A percentile compares a stretch with the other conserved stretches of the same genome.
Evolutionary conservation across 495 filamentous ascomycete species (phyloP).

Genomic region (Darksidea phi): DNA sequence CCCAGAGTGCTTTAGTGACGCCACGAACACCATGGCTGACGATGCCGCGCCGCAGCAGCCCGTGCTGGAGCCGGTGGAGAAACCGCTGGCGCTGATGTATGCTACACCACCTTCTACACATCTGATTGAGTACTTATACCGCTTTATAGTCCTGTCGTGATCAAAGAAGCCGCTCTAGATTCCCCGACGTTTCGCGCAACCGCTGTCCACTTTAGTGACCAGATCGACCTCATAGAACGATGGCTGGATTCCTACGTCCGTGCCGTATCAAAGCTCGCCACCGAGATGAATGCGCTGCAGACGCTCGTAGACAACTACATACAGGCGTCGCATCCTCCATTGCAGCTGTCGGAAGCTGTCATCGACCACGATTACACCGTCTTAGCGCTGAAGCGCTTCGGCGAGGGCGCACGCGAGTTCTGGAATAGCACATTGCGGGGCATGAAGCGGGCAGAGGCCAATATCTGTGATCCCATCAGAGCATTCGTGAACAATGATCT

Average conservation of each 20-base stretch:
- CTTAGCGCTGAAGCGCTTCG: conserved; percentile 77
- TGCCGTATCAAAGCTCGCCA: conserved; percentile 70
- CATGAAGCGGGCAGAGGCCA: conserved; percentile 70
- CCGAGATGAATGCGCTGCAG: conserved; percentile 71
- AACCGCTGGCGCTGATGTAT: conserved; percentile 38
- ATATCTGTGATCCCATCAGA: conserved; percentile 78
- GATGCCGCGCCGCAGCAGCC: conserved; percentile 15
- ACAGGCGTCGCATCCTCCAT: conserved; percentile 65
- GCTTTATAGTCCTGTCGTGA: conserved; percentile 67
- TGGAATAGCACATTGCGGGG: conserved; percentile 73
- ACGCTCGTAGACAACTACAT: conserved; percentile 71
- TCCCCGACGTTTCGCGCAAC: conserved; percentile 92
- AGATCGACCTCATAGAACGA: conserved; percentile 85
- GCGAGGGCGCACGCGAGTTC: conserved; percentile 79
- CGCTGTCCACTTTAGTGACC: conserved; percentile 83
- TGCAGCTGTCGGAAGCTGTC: conserved; percentile 69
- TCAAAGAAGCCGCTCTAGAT: conserved; percentile 94
- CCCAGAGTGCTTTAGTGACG: neutral
- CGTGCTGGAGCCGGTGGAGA: conserved; percentile 25
- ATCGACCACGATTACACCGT: conserved; percentile 95
- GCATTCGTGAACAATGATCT: conserved; percentile 73
- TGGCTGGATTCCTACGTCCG: conserved; percentile 89
- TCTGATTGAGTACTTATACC: neutral
- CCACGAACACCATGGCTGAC: conserved; percentile 26
- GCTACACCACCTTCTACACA: neutral